Conservation (phyloP, 352 stramenopile genomes). For the Globisporangium splendens region DNA sequence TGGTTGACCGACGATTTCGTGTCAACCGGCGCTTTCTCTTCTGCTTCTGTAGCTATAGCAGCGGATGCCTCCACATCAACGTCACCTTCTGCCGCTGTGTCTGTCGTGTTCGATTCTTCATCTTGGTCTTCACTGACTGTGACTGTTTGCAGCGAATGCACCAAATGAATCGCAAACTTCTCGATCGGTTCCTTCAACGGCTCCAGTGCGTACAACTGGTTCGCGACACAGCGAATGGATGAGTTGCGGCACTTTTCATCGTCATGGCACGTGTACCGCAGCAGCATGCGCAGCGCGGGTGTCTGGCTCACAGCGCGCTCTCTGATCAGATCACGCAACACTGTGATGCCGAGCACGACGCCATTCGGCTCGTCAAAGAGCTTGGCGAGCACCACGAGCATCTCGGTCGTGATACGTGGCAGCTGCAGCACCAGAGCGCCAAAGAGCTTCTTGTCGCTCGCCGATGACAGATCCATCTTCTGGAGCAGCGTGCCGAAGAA, state of each 20-base stretch:
- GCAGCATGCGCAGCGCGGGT: slow-evolving; percentile 52
- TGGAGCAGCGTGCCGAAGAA: slow-evolving; percentile 41
- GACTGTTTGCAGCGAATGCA: slow-evolving; percentile 45
- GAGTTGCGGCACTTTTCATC: slow-evolving; percentile 69
- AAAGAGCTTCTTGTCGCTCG: slow-evolving; percentile 72
- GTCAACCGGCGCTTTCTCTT: slow-evolving; percentile 1
- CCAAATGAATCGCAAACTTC: slow-evolving; percentile 50
- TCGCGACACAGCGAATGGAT: slow-evolving; percentile 72
- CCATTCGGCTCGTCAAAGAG: slow-evolving; percentile 56
- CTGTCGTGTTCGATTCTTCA: slow-evolving; percentile 1
- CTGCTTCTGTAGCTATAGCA: not conserved
- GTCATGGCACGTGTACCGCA: slow-evolving; percentile 65
- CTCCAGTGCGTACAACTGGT: slow-evolving; percentile 66
- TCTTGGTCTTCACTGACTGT: slow-evolving; percentile 13
- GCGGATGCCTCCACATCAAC: slow-evolving; percentile 2
- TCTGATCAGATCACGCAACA: slow-evolving; percentile 65
- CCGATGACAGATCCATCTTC: slow-evolving; percentile 52
- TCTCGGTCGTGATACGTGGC: slow-evolving; percentile 53
- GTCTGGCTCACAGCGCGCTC: slow-evolving; percentile 54
- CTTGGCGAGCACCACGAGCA: slow-evolving; percentile 42
- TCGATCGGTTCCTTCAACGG: slow-evolving; percentile 58
- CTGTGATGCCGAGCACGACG: slow-evolving; percentile 67
- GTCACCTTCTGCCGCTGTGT: slow-evolving; percentile 2
- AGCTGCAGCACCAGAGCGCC: slow-evolving; percentile 47
- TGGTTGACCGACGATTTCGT: not conserved